phyloP scores from a whole-genome alignment of 2,329 filamentous ascomycete species.

The Elsinoe arachidis region DNA sequence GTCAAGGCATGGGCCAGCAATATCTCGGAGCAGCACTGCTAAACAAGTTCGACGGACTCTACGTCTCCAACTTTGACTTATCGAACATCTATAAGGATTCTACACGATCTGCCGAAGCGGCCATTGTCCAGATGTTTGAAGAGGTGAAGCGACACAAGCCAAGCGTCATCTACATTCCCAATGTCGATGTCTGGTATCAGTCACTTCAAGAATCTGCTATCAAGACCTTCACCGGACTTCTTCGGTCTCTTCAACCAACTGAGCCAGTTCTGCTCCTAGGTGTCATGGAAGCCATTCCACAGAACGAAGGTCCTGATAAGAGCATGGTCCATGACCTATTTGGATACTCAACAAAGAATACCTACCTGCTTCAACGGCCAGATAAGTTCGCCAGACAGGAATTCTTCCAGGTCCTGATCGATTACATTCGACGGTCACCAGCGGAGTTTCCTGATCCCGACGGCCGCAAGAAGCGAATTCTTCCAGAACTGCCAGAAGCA shows the following conservation, averaged over 20 bases:
- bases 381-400: constrained; percentile 54
- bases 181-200: constrained; percentile 78
- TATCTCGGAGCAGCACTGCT: constrained; percentile 80
- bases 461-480: constrained; percentile 74
- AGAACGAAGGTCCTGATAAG: constrained; percentile 46
- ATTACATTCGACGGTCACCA: constrained; percentile 70
- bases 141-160: constrained; percentile 93
- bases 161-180: constrained; percentile 88
- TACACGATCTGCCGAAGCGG: constrained; percentile 72
- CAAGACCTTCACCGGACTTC: constrained; percentile 72
- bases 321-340: constrained; percentile 71
- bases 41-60: constrained; percentile 84
- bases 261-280: constrained; percentile 83
- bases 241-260: constrained; percentile 76
- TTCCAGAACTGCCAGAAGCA: constrained; percentile 69
- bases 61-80: constrained; percentile 91
- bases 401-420: constrained; percentile 68
- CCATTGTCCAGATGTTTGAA: constrained; percentile 80
- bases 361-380: constrained; percentile 61
- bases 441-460: constrained; percentile 78
- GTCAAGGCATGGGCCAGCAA: constrained; percentile 82
- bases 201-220: constrained; percentile 57
- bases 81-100: constrained; percentile 77
- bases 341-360: constrained; percentile 72
- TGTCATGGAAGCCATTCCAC: constrained; percentile 56